A percentile compares a stretch with the other conserved stretches of the same genome.
Evolutionary conservation across 2,329 filamentous ascomycete species (phyloP).

Genomic region (Claviceps citrina): DNA sequence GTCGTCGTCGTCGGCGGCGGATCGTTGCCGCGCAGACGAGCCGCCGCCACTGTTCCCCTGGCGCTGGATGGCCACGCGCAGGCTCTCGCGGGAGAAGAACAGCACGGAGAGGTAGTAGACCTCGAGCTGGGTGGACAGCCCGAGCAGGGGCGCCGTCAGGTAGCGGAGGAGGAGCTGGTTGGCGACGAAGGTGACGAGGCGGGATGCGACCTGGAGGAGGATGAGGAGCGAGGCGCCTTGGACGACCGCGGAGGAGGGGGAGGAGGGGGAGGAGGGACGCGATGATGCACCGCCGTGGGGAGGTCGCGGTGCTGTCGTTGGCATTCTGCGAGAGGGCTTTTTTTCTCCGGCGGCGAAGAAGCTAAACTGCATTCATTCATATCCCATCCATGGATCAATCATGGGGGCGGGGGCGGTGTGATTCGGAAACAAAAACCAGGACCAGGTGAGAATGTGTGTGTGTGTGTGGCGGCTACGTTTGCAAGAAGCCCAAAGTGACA

Average conservation of each 20-base stretch:
- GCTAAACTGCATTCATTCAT: too few relatives aligned
- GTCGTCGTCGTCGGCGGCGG: too few relatives aligned
- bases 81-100: slow-evolving; percentile 82
- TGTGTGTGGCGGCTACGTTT: too few relatives aligned
- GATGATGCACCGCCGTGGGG: neutral
- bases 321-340: too few relatives aligned
- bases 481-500: too few relatives aligned
- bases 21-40: too few relatives aligned
- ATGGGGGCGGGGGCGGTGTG: too few relatives aligned
- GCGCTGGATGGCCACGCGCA: slow-evolving; percentile 82
- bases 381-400: too few relatives aligned
- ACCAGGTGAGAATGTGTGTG: too few relatives aligned
- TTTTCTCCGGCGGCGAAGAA: too few relatives aligned
- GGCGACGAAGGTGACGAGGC: slow-evolving; percentile 73
- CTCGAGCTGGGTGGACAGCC: slow-evolving; percentile 77
- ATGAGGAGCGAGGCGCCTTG: slow-evolving; percentile 76
- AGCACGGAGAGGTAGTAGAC: slow-evolving; percentile 86
- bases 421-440: too few relatives aligned
- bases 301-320: neutral
- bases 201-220: slow-evolving; percentile 72
- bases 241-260: slow-evolving; percentile 27
- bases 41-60: slow-evolving; percentile 27
- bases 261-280: neutral
- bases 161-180: slow-evolving; percentile 85
- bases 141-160: slow-evolving; percentile 70